Evolutionary conservation across 1,139 yeast species (phyloP), one percentile per base, ranked within the genome.

Genomic region (Meyerozyma elateridarum): DNA sequence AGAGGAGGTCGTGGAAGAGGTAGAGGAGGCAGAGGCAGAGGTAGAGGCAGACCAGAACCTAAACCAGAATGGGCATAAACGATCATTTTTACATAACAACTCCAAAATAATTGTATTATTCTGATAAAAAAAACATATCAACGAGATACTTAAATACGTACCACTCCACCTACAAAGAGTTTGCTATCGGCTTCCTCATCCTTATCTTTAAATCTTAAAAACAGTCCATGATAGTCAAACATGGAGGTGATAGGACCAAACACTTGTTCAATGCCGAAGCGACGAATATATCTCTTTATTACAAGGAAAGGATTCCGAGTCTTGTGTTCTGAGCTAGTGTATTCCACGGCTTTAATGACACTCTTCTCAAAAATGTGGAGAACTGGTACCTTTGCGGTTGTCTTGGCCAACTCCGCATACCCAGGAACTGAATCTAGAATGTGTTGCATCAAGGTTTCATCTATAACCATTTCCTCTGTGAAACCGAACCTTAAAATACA

Each of bases 401-500:
- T 38, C 18, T 24, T 17, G 15, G 34, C 33, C 34, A 52, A 34
- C 3, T 34, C 39, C 2, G 32, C 34, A 9, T 50, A 42, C 16
- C 46, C 56, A 2, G 61, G 56, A 20, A 61, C 37, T 11, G 47
- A 37, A 11, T 39, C 35, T 33, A 64, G 39, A 9, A 67, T 60
- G n/a, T 42, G 46, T 6, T 48, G 39, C 22, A 52, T 41, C 30
- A 64, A 42, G 6, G 38, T 42, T 14, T 48, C 37, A 36, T 56
- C 59, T 22, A 68, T 50, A 25, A 38, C 36, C 8, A 63, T 52
- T 15, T 58, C 59, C 37, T 68, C 73, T 64, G 64, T 66, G 45
- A 69, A 70, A 5, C 76, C 76, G 38, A 59, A 66, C 29, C 72
- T 51, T 8, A 70, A 38, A 13, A 70, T 52, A 41, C 75, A 70